Evolutionary conservation across 148 eudicot species (phyloP).

Genomic region (Persicaria tinctoria): DNA sequence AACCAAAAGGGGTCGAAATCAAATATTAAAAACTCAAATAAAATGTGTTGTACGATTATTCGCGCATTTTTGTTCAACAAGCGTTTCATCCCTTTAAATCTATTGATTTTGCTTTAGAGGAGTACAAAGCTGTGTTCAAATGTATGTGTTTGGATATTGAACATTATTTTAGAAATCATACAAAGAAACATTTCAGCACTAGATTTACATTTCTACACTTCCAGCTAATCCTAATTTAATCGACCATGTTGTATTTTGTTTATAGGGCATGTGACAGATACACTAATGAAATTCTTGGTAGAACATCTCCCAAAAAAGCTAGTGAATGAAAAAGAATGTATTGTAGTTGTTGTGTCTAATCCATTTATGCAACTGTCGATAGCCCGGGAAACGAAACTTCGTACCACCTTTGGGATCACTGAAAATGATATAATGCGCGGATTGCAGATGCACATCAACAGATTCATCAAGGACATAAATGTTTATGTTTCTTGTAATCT

Average conservation of each 20-base stretch:
- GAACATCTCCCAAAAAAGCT: conserved; percentile 44
- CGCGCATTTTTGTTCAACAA: too few species aligned
- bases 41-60: too few species aligned
- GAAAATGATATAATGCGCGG: conserved; percentile 81
- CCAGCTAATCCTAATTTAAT: background rate
- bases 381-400: conserved; percentile 57
- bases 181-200: too few species aligned
- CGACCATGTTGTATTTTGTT: background rate
- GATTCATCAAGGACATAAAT: conserved; percentile 73
- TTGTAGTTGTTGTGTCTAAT: conserved; percentile 67
- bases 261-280: conserved; percentile 52
- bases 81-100: conserved; percentile 78
- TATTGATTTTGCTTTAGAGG: conserved; percentile 78
- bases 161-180: too few species aligned
- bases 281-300: too few species aligned
- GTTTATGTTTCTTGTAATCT: conserved; percentile 20
- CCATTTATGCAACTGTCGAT: conserved; percentile 68
- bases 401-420: conserved; percentile 69
- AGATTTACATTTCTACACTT: too few species aligned
- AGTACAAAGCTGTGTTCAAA: conserved; percentile 74
- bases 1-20: too few species aligned
- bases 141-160: conserved; percentile 22
- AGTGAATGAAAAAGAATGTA: conserved; percentile 54
- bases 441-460: conserved; percentile 66
- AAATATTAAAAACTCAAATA: too few species aligned